phyloP scores from a whole-genome alignment of 805 yeast genomes.

The Candida incommunis region DNA sequence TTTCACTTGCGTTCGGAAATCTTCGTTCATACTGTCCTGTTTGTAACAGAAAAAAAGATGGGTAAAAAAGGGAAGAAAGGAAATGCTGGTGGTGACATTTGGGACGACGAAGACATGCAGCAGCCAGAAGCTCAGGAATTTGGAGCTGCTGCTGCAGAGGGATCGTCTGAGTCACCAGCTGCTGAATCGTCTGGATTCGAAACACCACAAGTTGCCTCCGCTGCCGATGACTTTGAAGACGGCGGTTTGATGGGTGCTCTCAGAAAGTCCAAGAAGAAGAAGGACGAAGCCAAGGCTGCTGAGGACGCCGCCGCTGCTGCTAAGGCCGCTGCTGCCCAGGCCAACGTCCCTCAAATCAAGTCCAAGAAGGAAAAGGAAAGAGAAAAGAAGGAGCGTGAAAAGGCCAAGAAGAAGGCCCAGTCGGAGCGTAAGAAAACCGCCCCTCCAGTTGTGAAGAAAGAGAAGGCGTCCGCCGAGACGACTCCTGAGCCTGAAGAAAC shows the following conservation, averaged over 20 bases:
- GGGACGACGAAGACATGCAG: conserved; percentile 59
- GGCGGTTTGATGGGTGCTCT: conserved; percentile 75
- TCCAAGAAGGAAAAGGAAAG: conserved; percentile 92
- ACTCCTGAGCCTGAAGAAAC: conserved; percentile 32
- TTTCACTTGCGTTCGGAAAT: not conserved
- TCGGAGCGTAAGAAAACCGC: conserved; percentile 74
- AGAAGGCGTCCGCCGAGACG: conserved; percentile 19
- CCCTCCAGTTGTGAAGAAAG: conserved; percentile 46
- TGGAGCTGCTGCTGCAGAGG: conserved; percentile 24
- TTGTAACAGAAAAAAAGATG: conserved; percentile 26
- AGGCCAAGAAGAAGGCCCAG: conserved; percentile 78
- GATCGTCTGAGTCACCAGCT: conserved; percentile 10
- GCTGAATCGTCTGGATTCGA: conserved; percentile 21
- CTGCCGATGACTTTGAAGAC: conserved; percentile 17
- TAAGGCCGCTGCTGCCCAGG: conserved; percentile 24
- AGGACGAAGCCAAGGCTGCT: conserved; percentile 42
- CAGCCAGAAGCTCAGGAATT: conserved; percentile 40
- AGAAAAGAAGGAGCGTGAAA: conserved; percentile 57
- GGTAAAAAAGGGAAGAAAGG: conserved; percentile 46
- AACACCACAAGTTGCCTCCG: conserved; percentile 11
- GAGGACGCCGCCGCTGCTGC: conserved; percentile 16
- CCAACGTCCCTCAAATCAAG: conserved; percentile 56
- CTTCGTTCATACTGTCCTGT: too few species aligned
- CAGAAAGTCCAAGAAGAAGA: conserved; percentile 65
- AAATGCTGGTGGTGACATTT: conserved; percentile 54